phyloP scores from a whole-genome alignment of 108 stramenopile species.

The Mayamaea pseudoterrestris region DNA sequence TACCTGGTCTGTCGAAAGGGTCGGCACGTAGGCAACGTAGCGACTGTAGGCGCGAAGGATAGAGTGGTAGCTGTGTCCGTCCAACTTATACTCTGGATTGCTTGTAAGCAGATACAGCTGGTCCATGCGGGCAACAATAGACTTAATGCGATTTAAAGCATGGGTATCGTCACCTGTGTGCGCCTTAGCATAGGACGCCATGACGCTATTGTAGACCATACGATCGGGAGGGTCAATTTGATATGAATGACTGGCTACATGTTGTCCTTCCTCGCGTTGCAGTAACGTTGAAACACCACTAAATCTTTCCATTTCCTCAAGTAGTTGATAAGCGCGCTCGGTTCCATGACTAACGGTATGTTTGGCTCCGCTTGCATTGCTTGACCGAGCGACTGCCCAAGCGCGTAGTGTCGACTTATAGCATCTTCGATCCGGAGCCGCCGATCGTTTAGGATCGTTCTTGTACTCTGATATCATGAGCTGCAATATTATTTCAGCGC shows the following conservation, averaged over 20 bases:
- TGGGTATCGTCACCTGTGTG: not conserved
- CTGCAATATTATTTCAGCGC: constrained; percentile 1
- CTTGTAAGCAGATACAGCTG: not conserved
- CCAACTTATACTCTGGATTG: not conserved
- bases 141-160: constrained; percentile 1
- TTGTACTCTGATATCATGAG: not conserved
- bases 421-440: not conserved
- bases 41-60: constrained; percentile 1
- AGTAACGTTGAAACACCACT: not conserved
- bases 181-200: constrained; percentile 2
- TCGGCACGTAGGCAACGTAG: not conserved
- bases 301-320: not conserved
- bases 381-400: constrained; percentile 1
- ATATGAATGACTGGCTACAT: not conserved
- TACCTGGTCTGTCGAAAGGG: too few species aligned
- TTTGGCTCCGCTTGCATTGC: not conserved
- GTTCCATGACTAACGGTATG: too few species aligned
- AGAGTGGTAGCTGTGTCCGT: constrained; percentile 1
- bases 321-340: not conserved
- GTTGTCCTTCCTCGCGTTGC: not conserved
- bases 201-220: not conserved
- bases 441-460: not conserved
- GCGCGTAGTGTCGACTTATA: constrained; percentile 1
- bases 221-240: constrained; percentile 3
- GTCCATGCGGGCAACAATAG: constrained; percentile 4